Evolutionary conservation across 2,329 filamentous ascomycete species (phyloP).

Genomic region (Botrytis tulipae): DNA sequence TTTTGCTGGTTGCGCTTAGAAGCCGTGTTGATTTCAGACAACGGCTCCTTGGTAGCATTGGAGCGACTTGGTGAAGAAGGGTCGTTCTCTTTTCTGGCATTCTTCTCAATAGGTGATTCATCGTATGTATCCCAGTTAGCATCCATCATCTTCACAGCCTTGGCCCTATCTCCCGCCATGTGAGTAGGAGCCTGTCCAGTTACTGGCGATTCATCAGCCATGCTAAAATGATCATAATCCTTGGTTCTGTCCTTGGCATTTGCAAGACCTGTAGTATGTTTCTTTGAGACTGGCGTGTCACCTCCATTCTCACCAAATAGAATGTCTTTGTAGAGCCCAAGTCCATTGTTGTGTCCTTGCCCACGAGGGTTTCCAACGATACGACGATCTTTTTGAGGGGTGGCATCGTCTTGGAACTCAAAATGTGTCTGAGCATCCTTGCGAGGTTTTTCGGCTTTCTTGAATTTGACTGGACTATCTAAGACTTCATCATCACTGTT

Average conservation of each 20-base stretch:
- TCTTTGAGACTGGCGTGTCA: slow-evolving; percentile 23
- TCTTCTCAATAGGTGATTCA: slow-evolving; percentile 47
- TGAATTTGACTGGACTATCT: slow-evolving; percentile 57
- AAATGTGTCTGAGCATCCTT: slow-evolving; percentile 82
- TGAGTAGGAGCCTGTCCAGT: slow-evolving; percentile 45
- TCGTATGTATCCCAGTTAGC: slow-evolving; percentile 59
- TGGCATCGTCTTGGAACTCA: slow-evolving; percentile 74
- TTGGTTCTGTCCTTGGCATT: slow-evolving; percentile 72
- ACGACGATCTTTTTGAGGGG: slow-evolving; percentile 52
- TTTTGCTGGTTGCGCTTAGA: slow-evolving; percentile 29
- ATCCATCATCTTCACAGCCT: slow-evolving; percentile 72
- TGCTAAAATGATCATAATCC: slow-evolving; percentile 74
- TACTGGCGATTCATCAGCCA: slow-evolving; percentile 65
- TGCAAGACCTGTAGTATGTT: slow-evolving; percentile 49
- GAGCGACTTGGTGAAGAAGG: slow-evolving; percentile 10
- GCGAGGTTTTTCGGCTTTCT: slow-evolving; percentile 64
- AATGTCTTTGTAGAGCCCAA: slow-evolving; percentile 75
- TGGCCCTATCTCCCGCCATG: slow-evolving; percentile 59
- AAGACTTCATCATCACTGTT: slow-evolving; percentile 62
- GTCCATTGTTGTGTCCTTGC: slow-evolving; percentile 62
- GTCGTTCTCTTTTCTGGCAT: slow-evolving; percentile 41
- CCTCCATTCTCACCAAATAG: slow-evolving; percentile 58
- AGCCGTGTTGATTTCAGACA: slow-evolving; percentile 23
- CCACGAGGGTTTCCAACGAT: slow-evolving; percentile 50
- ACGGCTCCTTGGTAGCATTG: slow-evolving; percentile 1